Conservation (phyloP, 2,329 filamentous ascomycete species). For the Penicillium sp. region DNA sequence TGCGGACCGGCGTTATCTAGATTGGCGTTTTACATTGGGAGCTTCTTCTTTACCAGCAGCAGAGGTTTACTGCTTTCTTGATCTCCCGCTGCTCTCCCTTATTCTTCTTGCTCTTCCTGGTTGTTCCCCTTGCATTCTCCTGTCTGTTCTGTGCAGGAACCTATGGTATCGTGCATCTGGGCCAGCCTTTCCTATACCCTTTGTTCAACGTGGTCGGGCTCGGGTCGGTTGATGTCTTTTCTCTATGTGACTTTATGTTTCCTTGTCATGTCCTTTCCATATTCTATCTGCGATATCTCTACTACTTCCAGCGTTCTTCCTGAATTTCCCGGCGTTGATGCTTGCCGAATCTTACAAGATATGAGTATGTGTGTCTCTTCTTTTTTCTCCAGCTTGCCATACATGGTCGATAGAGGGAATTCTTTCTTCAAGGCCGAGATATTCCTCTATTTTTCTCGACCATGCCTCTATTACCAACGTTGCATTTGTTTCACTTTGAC, state of each 20-base stretch:
- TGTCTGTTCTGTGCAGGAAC: conserved; percentile 10
- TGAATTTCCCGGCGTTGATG: conserved; percentile 16
- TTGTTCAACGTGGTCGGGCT: conserved; percentile 31
- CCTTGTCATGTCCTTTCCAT: conserved; percentile 6
- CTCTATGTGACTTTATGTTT: conserved; percentile 13
- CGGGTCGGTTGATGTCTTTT: conserved; percentile 8
- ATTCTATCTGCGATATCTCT: conserved; percentile 2
- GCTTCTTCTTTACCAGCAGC: conserved; percentile 10
- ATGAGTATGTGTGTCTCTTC: conserved; percentile 21
- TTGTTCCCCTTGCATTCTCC: conserved; percentile 17
- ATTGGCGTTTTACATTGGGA: conserved; percentile 20
- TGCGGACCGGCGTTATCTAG: conserved; percentile 24
- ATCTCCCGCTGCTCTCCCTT: conserved; percentile 4
- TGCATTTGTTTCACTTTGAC: neutral
- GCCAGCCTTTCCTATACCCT: conserved; percentile 35
- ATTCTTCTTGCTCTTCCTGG: conserved; percentile 7
- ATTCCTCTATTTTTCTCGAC: conserved; percentile 9
- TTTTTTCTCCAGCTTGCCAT: conserved; percentile 7
- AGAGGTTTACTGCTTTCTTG: conserved; percentile 9
- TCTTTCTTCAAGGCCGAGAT: conserved; percentile 5
- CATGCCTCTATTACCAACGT: neutral
- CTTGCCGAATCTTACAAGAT: conserved; percentile 12
- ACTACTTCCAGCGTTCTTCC: conserved; percentile 11
- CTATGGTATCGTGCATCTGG: conserved; percentile 31
- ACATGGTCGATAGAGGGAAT: conserved; percentile 21